These are phyloP conservation scores for Dactylonectria estremocensis DNA, from an alignment of 2,329 filamentous ascomycete species.

Conservation along the genomic window DNA sequence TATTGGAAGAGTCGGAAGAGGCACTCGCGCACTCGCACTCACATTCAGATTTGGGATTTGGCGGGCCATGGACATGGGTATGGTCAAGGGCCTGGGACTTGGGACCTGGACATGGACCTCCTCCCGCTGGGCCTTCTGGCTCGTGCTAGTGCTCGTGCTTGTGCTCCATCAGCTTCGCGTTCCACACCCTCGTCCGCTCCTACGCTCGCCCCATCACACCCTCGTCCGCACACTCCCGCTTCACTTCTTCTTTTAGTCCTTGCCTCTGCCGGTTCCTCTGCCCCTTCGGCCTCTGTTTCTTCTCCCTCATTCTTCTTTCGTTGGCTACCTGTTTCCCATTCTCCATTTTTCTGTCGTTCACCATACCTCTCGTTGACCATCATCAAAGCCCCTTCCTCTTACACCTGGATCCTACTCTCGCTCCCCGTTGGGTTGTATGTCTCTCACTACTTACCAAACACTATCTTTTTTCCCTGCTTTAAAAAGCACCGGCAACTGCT, in stretches of 20 bases:
- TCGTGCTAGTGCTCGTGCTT: conserved; percentile 27
- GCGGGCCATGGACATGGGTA: neutral
- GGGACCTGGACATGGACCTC: conserved; percentile 14
- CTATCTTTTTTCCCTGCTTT: conserved; percentile 18
- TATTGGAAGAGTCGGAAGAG: neutral
- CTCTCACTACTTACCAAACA: conserved; percentile 34
- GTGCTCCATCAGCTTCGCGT: conserved; percentile 30
- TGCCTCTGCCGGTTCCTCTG: conserved; percentile 35
- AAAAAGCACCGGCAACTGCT: conserved; percentile 39
- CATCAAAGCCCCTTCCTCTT: neutral
- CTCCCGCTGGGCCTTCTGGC: conserved; percentile 5
- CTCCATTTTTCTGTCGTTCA: conserved; percentile 7
- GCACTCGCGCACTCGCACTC: conserved; percentile 12
- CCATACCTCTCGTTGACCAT: conserved; percentile 10
- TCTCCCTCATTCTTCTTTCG: conserved; percentile 36
- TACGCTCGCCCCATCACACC: conserved; percentile 33
- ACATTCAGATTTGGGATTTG: neutral
- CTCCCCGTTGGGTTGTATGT: conserved; percentile 32
- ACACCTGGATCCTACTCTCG: conserved; percentile 26
- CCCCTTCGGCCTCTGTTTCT: conserved; percentile 29
- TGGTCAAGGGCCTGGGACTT: conserved; percentile 1
- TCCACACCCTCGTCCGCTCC: conserved; percentile 29
- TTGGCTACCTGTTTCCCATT: conserved; percentile 35
- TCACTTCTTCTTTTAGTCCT: conserved; percentile 41
- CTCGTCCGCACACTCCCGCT: conserved; percentile 42